Evolutionary conservation across 2,329 filamentous ascomycete species (phyloP), one percentile per base, ranked within the genome.

Genomic region (Alternaria triticimaculans): DNA sequence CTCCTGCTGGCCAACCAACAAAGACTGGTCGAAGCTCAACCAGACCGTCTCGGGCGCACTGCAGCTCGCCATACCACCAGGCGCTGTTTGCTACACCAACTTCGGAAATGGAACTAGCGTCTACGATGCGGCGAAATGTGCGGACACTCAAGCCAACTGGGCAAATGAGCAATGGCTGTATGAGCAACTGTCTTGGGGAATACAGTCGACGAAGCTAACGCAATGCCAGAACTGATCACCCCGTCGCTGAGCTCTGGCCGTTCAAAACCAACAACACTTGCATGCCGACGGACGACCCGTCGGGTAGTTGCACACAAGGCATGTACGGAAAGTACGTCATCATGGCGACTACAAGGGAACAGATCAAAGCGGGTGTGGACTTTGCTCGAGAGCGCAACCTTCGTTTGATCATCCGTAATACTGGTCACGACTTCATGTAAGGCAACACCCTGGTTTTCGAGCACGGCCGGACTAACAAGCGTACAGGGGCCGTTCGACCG

Each of bases 341-440:
- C 6, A 21, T 78, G 49, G 77, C 76, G 14, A 80, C 71, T 15
- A 76, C 58, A 14, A 77, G 74, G 55, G 66, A 68, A 2, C 76
- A 79, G 3, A 74, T 80, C 55, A 75, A 77, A 30, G 72, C 71
- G 6, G 77, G 76, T 37, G 69, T 80, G n/a, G 69, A 76, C 18
- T 80, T 80, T 55, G 76, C 77, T 15, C 69, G 73, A 20, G 62
- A 73, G 48, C 66, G 71, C 11, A 78, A 78, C 45, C 45, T 80
- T 43, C 71, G 77, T 9, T 48, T 80, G 7, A 72, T 79, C 33
- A 74, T 80, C 15, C 68, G 76, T 1, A 80, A 80, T 48, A 80
- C 77, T 15, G 77, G 77, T 1, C 77, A 80, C 63, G 76, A 79
- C 46, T 80, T 78, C 64, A 70, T 78, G 70, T 72, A 30, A 63